Conservation (phyloP, 2,329 filamentous ascomycete genomes). For the Venturiaceae sp. region DNA sequence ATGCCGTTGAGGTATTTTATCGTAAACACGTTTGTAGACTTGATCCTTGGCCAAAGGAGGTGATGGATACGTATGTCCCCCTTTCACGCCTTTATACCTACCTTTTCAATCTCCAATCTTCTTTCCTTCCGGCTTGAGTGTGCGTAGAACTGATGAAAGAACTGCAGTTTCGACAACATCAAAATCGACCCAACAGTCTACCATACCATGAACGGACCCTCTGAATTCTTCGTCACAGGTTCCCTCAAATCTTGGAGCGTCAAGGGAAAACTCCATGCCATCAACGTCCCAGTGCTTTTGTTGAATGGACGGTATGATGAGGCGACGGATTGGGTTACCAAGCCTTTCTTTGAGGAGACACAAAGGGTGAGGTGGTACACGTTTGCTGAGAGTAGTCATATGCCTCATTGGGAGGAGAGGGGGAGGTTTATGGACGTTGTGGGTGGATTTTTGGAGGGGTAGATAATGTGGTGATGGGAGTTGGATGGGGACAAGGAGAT, state of each 20-base stretch:
- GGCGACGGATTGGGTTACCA: constrained; percentile 23
- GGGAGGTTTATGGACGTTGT: constrained; percentile 9
- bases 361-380: constrained; percentile 30
- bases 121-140: background rate
- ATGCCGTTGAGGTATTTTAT: constrained; percentile 20
- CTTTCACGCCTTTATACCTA: background rate
- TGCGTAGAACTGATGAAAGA: background rate
- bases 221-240: constrained; percentile 29
- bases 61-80: constrained; percentile 11
- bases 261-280: constrained; percentile 22
- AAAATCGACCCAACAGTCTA: constrained; percentile 25
- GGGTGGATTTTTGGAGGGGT: constrained; percentile 1
- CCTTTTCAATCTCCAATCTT: no score
- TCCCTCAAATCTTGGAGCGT: constrained; percentile 30
- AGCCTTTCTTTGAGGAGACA: constrained; percentile 27
- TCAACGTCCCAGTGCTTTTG: constrained; percentile 28
- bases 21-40: constrained; percentile 19
- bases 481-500: no score
- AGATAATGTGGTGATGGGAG: no score
- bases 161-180: constrained; percentile 13
- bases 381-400: constrained; percentile 22
- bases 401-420: constrained; percentile 12
- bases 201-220: constrained; percentile 28
- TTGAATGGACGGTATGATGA: constrained; percentile 34
- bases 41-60: constrained; percentile 19